Percentiles rank a stretch among this genome's conserved stretches.
Conservation (phyloP, 805 yeast genomes). For the Sugiyamaella chiloensis region DNA sequence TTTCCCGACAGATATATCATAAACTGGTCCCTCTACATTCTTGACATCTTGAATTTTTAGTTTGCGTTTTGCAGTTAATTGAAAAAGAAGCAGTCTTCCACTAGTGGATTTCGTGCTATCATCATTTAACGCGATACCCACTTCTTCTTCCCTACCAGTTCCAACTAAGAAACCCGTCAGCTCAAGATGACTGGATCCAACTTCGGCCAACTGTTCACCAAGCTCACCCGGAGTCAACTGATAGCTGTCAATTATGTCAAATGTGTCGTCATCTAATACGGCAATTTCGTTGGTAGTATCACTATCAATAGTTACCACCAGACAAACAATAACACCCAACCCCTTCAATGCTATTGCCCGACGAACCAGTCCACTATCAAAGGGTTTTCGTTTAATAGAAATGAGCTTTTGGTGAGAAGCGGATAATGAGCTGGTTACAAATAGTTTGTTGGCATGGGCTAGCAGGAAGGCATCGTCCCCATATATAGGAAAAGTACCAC, state of each 20-base stretch:
- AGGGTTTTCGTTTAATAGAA: neutral
- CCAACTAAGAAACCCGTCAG: constrained; percentile 11
- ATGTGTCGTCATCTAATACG: neutral
- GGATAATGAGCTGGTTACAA: neutral
- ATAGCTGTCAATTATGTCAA: neutral
- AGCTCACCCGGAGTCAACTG: neutral
- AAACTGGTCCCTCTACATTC: neutral
- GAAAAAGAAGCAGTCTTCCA: neutral
- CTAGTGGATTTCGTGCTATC: neutral
- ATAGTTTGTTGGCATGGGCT: neutral
- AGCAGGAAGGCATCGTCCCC: neutral
- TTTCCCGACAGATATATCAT: neutral
- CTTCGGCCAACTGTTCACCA: neutral
- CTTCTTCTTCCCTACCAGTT: constrained; percentile 1
- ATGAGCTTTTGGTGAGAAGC: neutral
- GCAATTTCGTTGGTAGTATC: neutral
- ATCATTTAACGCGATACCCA: neutral
- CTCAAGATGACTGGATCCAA: neutral
- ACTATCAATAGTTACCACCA: neutral
- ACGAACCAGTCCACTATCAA: neutral
- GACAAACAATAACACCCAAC: neutral
- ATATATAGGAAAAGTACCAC: neutral
- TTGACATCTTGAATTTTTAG: neutral
- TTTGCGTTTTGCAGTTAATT: neutral
- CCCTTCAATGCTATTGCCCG: neutral